Conservation (phyloP, 805 yeast genomes). For the Saturnispora hagleri region DNA sequence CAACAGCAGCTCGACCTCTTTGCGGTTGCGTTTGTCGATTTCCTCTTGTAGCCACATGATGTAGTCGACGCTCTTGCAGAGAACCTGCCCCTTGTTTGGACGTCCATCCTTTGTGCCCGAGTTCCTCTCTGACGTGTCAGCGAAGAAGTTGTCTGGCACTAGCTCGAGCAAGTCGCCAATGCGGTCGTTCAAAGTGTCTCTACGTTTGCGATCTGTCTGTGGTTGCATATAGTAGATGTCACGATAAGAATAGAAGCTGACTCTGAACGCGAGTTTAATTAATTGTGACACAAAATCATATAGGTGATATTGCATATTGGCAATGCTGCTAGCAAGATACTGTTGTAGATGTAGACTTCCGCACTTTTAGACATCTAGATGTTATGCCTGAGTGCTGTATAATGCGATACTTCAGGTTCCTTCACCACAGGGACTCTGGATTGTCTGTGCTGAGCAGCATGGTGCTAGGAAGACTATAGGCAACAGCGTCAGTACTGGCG, state of each 20-base stretch:
- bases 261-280: background rate
- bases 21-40: constrained; percentile 70
- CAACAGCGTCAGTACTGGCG: too few species aligned
- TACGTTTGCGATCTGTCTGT: constrained; percentile 34
- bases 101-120: constrained; percentile 76
- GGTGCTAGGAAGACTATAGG: too few species aligned
- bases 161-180: constrained; percentile 38
- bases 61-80: constrained; percentile 68
- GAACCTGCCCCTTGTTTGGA: constrained; percentile 76
- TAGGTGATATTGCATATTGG: too few species aligned
- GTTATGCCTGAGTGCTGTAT: too few species aligned
- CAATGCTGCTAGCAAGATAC: too few species aligned
- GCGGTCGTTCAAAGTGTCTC: constrained; percentile 50
- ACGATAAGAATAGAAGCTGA: background rate
- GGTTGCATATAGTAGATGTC: background rate
- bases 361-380: too few species aligned
- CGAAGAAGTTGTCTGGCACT: constrained; percentile 30
- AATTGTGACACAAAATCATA: background rate
- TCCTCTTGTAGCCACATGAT: constrained; percentile 56
- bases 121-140: constrained; percentile 36
- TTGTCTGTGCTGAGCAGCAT: too few species aligned
- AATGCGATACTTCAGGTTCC: too few species aligned
- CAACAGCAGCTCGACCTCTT: constrained; percentile 65
- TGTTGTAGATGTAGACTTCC: background rate
- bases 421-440: too few species aligned